phyloP scores from a whole-genome alignment of 1,284 basidiomycete genomes.

The Trichosporon faecale region DNA sequence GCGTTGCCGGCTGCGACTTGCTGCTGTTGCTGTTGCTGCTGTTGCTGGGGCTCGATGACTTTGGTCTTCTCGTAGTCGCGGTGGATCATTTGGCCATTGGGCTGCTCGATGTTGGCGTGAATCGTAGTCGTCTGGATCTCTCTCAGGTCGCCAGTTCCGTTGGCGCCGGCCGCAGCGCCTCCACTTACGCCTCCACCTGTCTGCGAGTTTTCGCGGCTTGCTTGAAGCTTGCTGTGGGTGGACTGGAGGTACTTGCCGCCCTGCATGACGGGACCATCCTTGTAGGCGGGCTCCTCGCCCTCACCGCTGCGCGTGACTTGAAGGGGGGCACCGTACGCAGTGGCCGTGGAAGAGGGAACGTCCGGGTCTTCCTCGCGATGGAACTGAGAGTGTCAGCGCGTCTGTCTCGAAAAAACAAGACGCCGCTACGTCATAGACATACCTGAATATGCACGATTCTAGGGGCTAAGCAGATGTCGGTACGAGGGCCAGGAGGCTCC shows the following conservation, averaged over 20 bases:
- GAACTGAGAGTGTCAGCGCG: slow-evolving; percentile 15
- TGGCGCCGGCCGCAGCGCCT: not conserved
- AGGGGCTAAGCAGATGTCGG: slow-evolving; percentile 45
- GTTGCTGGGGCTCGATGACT: not conserved
- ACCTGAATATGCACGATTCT: slow-evolving; percentile 43
- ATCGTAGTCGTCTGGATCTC: slow-evolving; percentile 1
- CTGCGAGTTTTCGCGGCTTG: not conserved
- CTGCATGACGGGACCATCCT: not conserved
- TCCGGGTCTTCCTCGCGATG: slow-evolving; percentile 3
- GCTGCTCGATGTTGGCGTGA: not conserved
- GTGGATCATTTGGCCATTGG: not conserved
- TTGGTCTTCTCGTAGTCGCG: not conserved
- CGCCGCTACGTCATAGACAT: slow-evolving; percentile 19
- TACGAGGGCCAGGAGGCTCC: slow-evolving; percentile 42
- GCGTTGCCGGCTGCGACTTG: not conserved
- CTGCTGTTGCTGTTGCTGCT: not conserved
- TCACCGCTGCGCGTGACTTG: slow-evolving; percentile 40
- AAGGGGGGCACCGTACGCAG: slow-evolving; percentile 29
- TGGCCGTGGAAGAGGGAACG: not conserved
- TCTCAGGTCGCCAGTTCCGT: not conserved
- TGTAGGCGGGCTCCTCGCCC: slow-evolving; percentile 31
- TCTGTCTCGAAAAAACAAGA: not conserved
- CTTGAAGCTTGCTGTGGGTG: not conserved
- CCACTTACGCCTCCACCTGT: not conserved
- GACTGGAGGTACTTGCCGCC: not conserved